Evolutionary conservation across 1,284 basidiomycete genomes (phyloP).

Genomic region (Trichosporon sp.): DNA sequence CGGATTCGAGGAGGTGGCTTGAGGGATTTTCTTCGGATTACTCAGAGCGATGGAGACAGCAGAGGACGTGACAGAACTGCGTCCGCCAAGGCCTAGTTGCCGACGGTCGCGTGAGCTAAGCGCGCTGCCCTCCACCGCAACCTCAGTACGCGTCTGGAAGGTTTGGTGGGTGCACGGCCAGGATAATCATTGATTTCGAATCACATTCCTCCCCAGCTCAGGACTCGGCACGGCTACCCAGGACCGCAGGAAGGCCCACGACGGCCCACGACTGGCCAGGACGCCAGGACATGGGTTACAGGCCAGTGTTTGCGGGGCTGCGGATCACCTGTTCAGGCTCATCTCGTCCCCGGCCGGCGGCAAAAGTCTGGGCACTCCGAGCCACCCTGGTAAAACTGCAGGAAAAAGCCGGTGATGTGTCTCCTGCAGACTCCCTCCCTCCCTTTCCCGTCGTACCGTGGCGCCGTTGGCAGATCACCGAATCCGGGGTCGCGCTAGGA

Average conservation of each 20-base stretch:
- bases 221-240: neutral
- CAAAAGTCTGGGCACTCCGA: neutral
- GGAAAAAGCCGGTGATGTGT: neutral
- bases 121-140: neutral
- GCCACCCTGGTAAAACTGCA: neutral
- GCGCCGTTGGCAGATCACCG: neutral
- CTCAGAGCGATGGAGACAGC: neutral
- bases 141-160: neutral
- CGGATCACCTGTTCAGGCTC: neutral
- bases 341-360: neutral
- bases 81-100: neutral
- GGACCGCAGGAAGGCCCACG: neutral
- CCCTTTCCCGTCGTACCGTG: neutral
- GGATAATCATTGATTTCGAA: neutral
- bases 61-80: neutral
- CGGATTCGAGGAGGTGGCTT: neutral
- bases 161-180: neutral
- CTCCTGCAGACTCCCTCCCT: neutral
- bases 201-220: neutral
- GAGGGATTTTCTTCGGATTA: neutral
- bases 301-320: neutral
- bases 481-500: neutral
- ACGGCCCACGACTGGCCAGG: too few relatives aligned
- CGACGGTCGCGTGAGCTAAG: neutral
- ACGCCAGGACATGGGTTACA: too few relatives aligned